Base-by-base conservation (phyloP, 75 land plant genomes). In the Pinus taeda region DNA sequence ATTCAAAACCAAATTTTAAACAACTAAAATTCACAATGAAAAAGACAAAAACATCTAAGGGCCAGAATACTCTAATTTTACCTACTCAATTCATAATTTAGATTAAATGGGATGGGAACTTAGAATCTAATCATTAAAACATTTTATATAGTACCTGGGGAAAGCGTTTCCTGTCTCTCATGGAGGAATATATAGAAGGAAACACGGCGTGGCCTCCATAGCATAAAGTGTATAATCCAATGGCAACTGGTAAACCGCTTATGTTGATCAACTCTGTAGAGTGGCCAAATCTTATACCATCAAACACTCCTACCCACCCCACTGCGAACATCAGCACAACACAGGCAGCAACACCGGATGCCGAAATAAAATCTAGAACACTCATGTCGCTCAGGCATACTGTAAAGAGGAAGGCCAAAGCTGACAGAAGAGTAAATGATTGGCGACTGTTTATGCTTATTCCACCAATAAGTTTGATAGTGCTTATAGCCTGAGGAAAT, bases 181-280 rank as follows among this genome's bases (percentile, higher is more conserved):
- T 83, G 24, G 88, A 86, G 9, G 74, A 63, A 60, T 86, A 86
- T 13, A 86, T 86, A 66, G 75, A 83, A 22, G 88, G 88, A 75
- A 86, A 86, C 30, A 86, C 82, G 9, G 88, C 85, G 73, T 86
- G 88, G 24, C 88, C 88, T 39, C 77, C 83, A 59, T 74, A 86
- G 76, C 88, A 86, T 57, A 86, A 83, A 20, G 74, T 81, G 60
- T 83, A 86, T 20, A 86, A 57, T 6, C 88, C 88, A 36, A 86
- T 61, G 0, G 85, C 84, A 18, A 80, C 75, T 4, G 86, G 88
- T 8, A 86, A 74, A 22, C 82, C 85, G 42, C 75, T 37, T 20
- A 64, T 15, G 63, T 83, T 64, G 21, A 86, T 67, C 6, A 86
- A 58, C 20, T 61, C 37, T 12, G 86, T 84, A 24, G 76, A 24